These are phyloP conservation scores for Cenchrus fungigraminus DNA, from an alignment of 176 grass and related monocot genomes.

Conservation along the genomic window DNA sequence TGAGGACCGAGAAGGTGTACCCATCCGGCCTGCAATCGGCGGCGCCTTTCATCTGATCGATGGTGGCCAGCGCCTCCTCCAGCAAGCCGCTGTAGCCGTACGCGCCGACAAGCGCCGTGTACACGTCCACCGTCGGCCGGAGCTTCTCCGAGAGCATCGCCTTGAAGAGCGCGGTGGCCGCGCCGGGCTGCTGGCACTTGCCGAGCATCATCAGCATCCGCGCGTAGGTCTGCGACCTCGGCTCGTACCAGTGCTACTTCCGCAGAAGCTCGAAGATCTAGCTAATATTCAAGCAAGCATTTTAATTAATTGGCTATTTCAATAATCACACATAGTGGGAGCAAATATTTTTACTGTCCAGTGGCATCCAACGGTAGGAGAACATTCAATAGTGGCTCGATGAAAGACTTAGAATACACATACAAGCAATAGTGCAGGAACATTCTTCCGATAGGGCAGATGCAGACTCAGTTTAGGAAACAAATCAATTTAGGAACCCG, in stretches of 20 bases:
- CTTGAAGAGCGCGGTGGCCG: constrained; percentile 64
- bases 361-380: no score
- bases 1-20: no score
- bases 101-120: constrained; percentile 75
- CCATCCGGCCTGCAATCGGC: no score
- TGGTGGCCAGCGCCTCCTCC: constrained; percentile 60
- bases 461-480: neutral
- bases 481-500: no score
- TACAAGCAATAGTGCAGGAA: neutral
- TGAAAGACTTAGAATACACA: neutral
- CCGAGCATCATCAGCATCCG: constrained; percentile 80
- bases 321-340: no score
- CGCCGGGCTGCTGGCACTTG: constrained; percentile 69
- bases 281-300: neutral
- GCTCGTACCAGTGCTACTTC: constrained; percentile 85
- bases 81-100: constrained; percentile 69
- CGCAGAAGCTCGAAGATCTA: constrained; percentile 87
- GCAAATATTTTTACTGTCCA: no score
- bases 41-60: constrained; percentile 66
- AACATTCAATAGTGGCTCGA: neutral
- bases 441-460: neutral
- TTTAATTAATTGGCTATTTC: no score
- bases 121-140: constrained; percentile 65
- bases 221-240: constrained; percentile 82
- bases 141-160: constrained; percentile 71